phyloP scores from a whole-genome alignment of 768 basidiomycete genomes.

The Cystobasidium tubakii region DNA sequence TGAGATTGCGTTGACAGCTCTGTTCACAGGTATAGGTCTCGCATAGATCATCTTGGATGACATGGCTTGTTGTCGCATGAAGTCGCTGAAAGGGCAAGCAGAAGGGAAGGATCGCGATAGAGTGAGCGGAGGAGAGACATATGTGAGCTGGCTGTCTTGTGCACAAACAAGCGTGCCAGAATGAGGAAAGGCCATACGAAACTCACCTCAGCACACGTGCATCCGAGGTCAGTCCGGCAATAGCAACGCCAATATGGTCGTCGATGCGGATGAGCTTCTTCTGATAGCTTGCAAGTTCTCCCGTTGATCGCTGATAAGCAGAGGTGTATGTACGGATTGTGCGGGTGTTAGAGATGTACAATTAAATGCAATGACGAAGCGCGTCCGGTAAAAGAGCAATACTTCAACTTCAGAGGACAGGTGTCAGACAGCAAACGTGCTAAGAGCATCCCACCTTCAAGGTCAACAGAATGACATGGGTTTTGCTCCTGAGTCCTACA shows the following conservation, averaged over 20 bases:
- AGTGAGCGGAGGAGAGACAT: no score
- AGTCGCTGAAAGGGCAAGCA: slow-evolving; percentile 56
- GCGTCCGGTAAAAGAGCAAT: background rate
- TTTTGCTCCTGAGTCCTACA: slow-evolving; percentile 89
- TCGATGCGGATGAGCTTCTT: slow-evolving; percentile 99
- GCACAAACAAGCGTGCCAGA: no score
- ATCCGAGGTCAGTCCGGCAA: slow-evolving; percentile 97
- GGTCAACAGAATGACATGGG: slow-evolving; percentile 83
- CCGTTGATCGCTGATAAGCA: slow-evolving; percentile 74
- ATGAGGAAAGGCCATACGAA: no score
- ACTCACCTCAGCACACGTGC: slow-evolving; percentile 81
- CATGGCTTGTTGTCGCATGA: slow-evolving; percentile 99
- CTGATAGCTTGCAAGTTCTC: slow-evolving; percentile 97
- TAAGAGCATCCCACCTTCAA: slow-evolving; percentile 64
- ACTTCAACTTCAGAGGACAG: background rate
- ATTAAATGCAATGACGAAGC: slow-evolving; percentile 13
- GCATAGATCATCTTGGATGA: slow-evolving; percentile 89
- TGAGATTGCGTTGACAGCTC: slow-evolving; percentile 86
- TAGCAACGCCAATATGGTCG: slow-evolving; percentile 98
- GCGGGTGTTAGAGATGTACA: background rate
- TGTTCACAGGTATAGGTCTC: slow-evolving; percentile 85
- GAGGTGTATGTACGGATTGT: background rate
- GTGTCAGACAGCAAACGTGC: background rate
- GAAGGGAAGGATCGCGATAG: background rate
- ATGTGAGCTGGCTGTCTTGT: no score